Evolutionary conservation across 345 rosid genomes (phyloP), one percentile per base, ranked within the genome.

Genomic region (Euphorbia pulcherrima): DNA sequence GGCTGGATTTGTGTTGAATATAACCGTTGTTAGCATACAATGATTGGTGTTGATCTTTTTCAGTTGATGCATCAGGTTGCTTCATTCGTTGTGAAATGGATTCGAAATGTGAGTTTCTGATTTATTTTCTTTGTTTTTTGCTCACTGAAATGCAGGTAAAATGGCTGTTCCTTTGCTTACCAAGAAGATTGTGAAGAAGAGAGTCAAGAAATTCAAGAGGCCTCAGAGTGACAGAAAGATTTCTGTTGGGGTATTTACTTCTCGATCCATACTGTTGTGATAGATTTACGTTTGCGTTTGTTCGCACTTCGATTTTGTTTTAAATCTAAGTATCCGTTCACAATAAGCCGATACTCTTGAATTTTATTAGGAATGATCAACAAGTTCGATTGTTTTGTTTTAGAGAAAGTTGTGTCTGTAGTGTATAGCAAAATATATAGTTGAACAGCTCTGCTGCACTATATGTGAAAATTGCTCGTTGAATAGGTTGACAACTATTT

Each of bases 181-280:
- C 61, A 87, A 87, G 84, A 87, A 82, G 84, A 79, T 82, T 50
- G 82, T 85, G 74, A 87, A 87, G 92, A 87, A 87, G 88, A 78
- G 89, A 27, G 79, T 70, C 60, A 83, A 87, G 85, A 62, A 83
- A 77, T 87, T 87, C 66, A 85, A 83, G 83, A 80, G 89, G 80
- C 87, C 92, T 0, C 87, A 87, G 68, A 72, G 89, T 57, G 92
- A 87, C 71, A 70, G 89, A n/a, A 83, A 83, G 83, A 74, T 83
- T 20, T 69, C 79, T 30, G 85, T 85, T 20, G 83, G 83, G 89
- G 89, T 84, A 61, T 11, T 30, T 4, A 10, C 20, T 0, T 61
- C 3, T 3, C 5, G 39, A 26, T 17, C 18, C 27, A 6, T 66
- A 2, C n/a, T n/a, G n/a, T n/a, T n/a, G n/a, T n/a, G n/a, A n/a